Percentiles rank a stretch among this genome's conserved stretches.
These are phyloP conservation scores for Acidiella bohemica DNA, from an alignment of 495 filamentous ascomycete species.

Conservation along the genomic window DNA sequence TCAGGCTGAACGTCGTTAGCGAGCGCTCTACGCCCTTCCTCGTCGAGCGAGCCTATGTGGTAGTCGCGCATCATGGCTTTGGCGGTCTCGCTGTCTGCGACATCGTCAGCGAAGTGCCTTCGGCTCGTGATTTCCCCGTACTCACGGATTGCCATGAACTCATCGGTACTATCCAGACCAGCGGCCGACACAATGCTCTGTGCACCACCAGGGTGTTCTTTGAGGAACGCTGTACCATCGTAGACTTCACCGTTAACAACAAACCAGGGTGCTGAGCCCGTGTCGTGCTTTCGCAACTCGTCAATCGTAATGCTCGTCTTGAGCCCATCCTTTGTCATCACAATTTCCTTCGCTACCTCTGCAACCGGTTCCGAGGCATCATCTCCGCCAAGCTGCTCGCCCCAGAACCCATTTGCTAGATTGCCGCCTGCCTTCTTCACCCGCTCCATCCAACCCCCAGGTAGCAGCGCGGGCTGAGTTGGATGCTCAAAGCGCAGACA, in stretches of 20 bases:
- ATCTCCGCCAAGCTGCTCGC: constrained; percentile 54
- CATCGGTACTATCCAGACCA: constrained; percentile 75
- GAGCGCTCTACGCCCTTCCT: constrained; percentile 41
- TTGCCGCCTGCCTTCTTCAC: constrained; percentile 83
- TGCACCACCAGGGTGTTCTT: constrained; percentile 80
- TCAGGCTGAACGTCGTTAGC: constrained; percentile 21
- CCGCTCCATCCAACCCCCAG: constrained; percentile 91
- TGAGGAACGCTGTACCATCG: constrained; percentile 70
- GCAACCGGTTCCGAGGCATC: constrained; percentile 31
- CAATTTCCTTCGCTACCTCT: constrained; percentile 54
- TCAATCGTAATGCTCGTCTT: constrained; percentile 50
- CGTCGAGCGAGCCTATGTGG: constrained; percentile 68
- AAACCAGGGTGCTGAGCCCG: constrained; percentile 68
- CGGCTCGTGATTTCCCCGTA: constrained; percentile 6
- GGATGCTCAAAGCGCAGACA: constrained; percentile 76
- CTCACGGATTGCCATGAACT: constrained; percentile 91
- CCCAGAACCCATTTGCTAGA: constrained; percentile 74
- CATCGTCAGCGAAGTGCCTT: neutral
- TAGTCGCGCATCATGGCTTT: constrained; percentile 85
- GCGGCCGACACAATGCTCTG: constrained; percentile 76
- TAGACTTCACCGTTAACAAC: constrained; percentile 88
- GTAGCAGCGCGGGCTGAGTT: constrained; percentile 62
- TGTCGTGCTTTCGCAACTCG: constrained; percentile 59
- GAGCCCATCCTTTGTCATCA: constrained; percentile 65
- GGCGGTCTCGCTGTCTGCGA: constrained; percentile 73